A percentile compares a stretch with the other conserved stretches of the same genome.
These are phyloP conservation scores for Tagetes erecta DNA, from an alignment of 129 eudicot genomes.

Conservation along the genomic window DNA sequence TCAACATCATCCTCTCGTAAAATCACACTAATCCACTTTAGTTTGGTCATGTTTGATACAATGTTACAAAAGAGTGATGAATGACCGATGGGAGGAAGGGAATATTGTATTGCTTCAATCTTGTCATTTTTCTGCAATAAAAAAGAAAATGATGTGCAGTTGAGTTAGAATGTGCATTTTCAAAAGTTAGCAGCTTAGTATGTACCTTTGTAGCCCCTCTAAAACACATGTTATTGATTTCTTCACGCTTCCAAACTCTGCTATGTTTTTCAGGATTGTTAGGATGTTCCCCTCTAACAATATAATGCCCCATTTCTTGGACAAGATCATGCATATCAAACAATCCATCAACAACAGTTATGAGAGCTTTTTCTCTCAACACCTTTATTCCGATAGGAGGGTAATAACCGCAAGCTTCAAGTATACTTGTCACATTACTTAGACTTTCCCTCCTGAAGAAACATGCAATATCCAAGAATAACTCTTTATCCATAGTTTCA, in stretches of 20 bases:
- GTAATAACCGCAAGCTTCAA: background rate
- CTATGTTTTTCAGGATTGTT: conserved; percentile 5
- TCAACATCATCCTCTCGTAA: too few relatives aligned
- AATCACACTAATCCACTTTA: background rate
- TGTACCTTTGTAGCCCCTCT: background rate
- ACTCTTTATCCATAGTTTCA: background rate
- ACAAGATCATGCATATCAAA: background rate
- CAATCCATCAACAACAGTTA: background rate
- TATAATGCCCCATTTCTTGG: background rate
- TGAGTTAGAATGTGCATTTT: background rate
- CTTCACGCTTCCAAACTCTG: background rate
- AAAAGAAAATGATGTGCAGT: background rate
- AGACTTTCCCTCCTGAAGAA: background rate
- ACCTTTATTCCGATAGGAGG: background rate
- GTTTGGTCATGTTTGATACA: background rate
- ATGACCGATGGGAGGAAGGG: background rate
- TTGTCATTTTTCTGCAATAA: background rate
- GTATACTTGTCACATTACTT: background rate
- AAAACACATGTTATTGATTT: background rate
- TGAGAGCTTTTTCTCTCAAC: background rate
- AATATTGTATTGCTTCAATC: background rate
- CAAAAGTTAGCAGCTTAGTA: background rate
- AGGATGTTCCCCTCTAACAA: background rate
- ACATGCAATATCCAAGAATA: conserved; percentile 2
- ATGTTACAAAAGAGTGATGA: background rate